Evolutionary conservation across 148 eudicot genomes (phyloP).

Genomic region (Rhododendron henanense): DNA sequence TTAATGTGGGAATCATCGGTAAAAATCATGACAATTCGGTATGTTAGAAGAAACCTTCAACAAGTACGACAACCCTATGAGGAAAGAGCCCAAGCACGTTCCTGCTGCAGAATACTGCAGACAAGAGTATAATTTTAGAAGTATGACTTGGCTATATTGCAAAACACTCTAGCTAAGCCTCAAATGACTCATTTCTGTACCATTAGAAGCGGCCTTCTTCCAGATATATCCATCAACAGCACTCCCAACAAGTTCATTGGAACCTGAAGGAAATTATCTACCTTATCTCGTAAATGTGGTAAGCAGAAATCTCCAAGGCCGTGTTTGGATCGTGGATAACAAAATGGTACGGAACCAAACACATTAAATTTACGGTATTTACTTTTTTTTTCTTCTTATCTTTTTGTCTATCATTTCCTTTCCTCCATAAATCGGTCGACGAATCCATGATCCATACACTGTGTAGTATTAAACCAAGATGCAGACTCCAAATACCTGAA

Average conservation of each 20-base stretch:
- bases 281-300: neutral
- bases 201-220: slow-evolving; percentile 60
- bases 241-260: slow-evolving; percentile 49
- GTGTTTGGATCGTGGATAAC: neutral
- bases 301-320: neutral
- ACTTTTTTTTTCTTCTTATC: neutral
- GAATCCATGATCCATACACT: neutral
- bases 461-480: neutral
- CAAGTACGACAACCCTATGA: slow-evolving; percentile 56
- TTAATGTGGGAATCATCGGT: neutral
- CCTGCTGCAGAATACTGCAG: slow-evolving; percentile 81
- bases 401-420: neutral
- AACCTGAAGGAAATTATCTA: slow-evolving; percentile 32
- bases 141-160: neutral
- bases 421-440: neutral
- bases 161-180: neutral
- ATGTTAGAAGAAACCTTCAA: slow-evolving; percentile 49
- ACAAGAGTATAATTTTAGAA: neutral
- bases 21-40: neutral
- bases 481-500: slow-evolving; percentile 38
- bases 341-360: neutral
- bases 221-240: slow-evolving; percentile 51
- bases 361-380: neutral
- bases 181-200: slow-evolving; percentile 20
- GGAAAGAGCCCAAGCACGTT: slow-evolving; percentile 66